phyloP scores from a whole-genome alignment of 257 asterid genomes.

The Thymus mandschuricus region DNA sequence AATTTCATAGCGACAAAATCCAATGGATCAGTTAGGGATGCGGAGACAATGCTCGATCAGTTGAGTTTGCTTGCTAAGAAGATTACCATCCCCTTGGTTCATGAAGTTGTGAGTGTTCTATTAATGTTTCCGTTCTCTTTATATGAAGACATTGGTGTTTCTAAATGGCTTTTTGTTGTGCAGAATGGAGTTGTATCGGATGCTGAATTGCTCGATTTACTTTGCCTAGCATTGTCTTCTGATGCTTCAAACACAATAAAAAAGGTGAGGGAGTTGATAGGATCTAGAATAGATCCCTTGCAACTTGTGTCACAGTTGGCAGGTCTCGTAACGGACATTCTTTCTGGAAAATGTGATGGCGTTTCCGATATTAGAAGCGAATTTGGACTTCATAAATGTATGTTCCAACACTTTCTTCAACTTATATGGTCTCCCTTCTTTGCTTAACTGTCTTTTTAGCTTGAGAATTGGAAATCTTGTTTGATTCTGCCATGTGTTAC shows the following conservation, averaged over 20 bases:
- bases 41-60: constrained; percentile 95
- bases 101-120: constrained; percentile 68
- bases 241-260: constrained; percentile 85
- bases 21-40: constrained; percentile 84
- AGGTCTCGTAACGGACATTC: constrained; percentile 83
- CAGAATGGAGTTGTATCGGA: constrained; percentile 94
- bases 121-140: background rate
- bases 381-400: constrained; percentile 60
- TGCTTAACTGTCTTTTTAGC: background rate
- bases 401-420: constrained; percentile 25
- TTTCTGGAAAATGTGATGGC: constrained; percentile 72
- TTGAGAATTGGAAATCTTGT: background rate
- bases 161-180: constrained; percentile 29
- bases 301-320: constrained; percentile 89
- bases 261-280: constrained; percentile 80
- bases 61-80: constrained; percentile 82
- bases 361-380: constrained; percentile 51
- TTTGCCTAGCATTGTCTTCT: constrained; percentile 76
- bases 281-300: constrained; percentile 85
- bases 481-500: background rate
- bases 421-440: background rate
- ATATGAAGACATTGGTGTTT: background rate
- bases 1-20: constrained; percentile 69
- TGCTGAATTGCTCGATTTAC: constrained; percentile 82
- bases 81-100: constrained; percentile 70